These are phyloP conservation scores for Clarkia xantiana DNA, from an alignment of 345 rosid genomes.

Conservation along the genomic window DNA sequence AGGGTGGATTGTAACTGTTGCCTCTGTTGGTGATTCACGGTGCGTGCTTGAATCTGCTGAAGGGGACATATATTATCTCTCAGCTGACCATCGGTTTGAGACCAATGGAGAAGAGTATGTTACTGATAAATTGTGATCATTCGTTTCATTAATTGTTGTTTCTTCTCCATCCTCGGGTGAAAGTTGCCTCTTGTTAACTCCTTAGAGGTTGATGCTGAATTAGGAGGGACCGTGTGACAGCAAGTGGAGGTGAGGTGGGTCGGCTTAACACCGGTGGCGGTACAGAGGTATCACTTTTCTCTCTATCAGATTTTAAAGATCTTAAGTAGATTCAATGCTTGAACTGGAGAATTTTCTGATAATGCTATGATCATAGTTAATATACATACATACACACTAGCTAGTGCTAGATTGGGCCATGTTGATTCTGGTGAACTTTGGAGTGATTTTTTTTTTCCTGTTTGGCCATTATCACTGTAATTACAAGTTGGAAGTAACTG, in stretches of 20 bases:
- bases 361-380: too few species aligned
- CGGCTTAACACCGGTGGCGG: constrained; percentile 96
- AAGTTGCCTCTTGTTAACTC: constrained; percentile 7
- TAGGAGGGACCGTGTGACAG: constrained; percentile 85
- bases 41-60: constrained; percentile 96
- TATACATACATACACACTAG: too few species aligned
- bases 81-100: constrained; percentile 96
- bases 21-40: constrained; percentile 98
- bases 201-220: constrained; percentile 9
- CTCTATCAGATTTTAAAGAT: too few species aligned
- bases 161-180: background rate
- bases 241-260: constrained; percentile 99
- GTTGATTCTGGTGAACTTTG: too few species aligned
- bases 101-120: constrained; percentile 90
- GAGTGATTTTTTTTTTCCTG: too few species aligned
- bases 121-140: background rate
- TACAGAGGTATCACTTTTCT: constrained; percentile 56
- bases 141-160: background rate
- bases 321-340: constrained; percentile 3
- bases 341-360: too few species aligned
- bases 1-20: constrained; percentile 87
- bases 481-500: too few species aligned
- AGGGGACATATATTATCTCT: constrained; percentile 72
- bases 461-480: too few species aligned
- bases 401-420: too few species aligned